Conservation (phyloP, 441 rosid genomes). For the Erodium texanum region DNA sequence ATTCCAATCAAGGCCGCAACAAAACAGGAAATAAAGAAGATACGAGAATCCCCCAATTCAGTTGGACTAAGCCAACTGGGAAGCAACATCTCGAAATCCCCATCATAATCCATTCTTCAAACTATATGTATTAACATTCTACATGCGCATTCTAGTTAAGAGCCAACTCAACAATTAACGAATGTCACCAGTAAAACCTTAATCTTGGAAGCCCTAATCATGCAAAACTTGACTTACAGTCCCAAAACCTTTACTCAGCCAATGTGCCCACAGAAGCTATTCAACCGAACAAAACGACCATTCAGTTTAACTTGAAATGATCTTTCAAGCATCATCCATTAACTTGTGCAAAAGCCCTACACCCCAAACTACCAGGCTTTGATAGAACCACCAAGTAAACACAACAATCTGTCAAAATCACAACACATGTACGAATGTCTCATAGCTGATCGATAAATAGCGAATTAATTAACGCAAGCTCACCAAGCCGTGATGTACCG, state of each 20-base stretch:
- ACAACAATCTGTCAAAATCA: neutral
- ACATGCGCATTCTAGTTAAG: conserved; percentile 15
- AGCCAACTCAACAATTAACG: neutral
- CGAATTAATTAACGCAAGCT: too few relatives aligned
- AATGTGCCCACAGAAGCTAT: neutral
- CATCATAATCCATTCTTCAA: conserved; percentile 55
- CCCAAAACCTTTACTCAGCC: neutral
- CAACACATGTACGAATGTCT: neutral
- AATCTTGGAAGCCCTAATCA: neutral
- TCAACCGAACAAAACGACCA: neutral
- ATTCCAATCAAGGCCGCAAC: conserved; percentile 75
- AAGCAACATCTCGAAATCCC: conserved; percentile 41
- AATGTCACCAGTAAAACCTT: too few relatives aligned
- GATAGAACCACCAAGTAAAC: neutral
- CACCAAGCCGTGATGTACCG: neutral
- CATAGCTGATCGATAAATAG: neutral
- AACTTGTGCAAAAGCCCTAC: neutral
- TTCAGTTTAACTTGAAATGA: neutral
- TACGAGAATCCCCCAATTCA: conserved; percentile 41
- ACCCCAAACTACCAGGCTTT: neutral
- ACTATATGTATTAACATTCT: neutral
- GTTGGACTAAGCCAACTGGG: conserved; percentile 44
- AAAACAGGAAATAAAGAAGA: conserved; percentile 53
- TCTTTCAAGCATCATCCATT: neutral
- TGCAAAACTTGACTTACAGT: neutral